Evolutionary conservation across 192 early-diverging fungal genomes (phyloP), one percentile per base, ranked within the genome.

Genomic region (Mortierella hygrophila): DNA sequence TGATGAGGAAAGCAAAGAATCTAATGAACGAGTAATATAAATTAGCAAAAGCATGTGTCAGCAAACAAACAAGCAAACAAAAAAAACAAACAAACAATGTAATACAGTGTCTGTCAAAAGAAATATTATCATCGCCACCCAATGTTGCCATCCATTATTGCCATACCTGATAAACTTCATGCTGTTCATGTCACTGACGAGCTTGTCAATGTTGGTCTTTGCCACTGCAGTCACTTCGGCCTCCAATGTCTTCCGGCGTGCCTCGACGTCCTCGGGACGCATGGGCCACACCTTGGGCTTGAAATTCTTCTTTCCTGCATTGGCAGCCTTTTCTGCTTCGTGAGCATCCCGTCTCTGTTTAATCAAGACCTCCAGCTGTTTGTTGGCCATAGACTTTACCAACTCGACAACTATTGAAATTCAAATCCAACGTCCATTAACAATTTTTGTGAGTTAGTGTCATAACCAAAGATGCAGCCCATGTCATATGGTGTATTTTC

Each of bases 1-100:
- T 93, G 76, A 95, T 89, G 10, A 90, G 83, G 73, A 96, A 95
- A 1, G 92, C 94, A 76, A 96, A 90, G 74, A 94, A 89, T 82
- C 94, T 95, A 77, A 38, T 40, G 38, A 65, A 38, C 5, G 47
- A 76, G 76, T 29, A 26, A 74, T 55, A 72, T 52, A 42, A n/a
- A 68, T 65, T 29, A 65, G 60, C 29, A 65, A 65, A 29, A 29
- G 60, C 60, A 65, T 70, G 54, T 35, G 52, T 78, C 37, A 78
- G 32, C n/a, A 49, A 35, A 44, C 37, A 49, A 65, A 32, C 10
- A 47, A 42, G 23, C 18, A 10, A 21, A n/a, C n/a, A n/a, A n/a
- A n/a, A n/a, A n/a, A 49, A 35, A 44, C 37, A 49, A 65, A 32
- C 10, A 47, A 42, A 40, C 18, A 10, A 21, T 52, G 11, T 35